phyloP scores from a whole-genome alignment of 495 filamentous ascomycete genomes.

The Evernia prunastri region DNA sequence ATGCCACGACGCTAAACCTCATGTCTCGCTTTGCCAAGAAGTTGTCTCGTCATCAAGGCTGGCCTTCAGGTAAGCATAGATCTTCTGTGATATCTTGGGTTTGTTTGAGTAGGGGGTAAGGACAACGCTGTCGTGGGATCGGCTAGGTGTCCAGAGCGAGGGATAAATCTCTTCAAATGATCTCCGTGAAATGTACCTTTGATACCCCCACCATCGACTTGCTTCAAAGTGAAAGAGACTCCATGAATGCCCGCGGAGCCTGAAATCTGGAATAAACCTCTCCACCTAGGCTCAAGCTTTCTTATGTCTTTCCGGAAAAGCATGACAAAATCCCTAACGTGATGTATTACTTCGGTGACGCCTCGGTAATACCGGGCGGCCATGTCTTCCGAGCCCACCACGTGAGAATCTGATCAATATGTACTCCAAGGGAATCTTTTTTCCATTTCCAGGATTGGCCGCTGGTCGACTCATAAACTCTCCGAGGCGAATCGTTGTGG shows the following conservation, averaged over 20 bases:
- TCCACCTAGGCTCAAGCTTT: not conserved
- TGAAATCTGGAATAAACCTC: not conserved
- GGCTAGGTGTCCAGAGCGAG: constrained; percentile 5
- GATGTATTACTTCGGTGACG: not conserved
- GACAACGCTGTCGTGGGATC: no score
- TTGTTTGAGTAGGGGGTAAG: no score
- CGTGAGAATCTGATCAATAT: no score
- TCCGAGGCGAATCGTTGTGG: no score
- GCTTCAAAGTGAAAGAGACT: not conserved
- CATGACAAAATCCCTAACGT: not conserved
- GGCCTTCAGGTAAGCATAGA: no score
- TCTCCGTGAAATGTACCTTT: not conserved
- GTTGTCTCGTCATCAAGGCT: no score
- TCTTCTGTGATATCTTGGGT: no score
- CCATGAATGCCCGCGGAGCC: not conserved
- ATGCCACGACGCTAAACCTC: no score
- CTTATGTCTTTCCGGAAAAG: not conserved
- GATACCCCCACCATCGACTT: constrained; percentile 1
- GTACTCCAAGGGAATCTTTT: no score
- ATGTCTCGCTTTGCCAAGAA: no score
- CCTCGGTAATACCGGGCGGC: not conserved
- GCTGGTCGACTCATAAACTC: no score
- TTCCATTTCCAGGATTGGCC: no score
- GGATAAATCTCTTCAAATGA: constrained; percentile 1
- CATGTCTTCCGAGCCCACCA: not conserved